These are phyloP conservation scores for Aspergillus fumigatus DNA, from an alignment of 2,329 filamentous ascomycete species.

Conservation along the genomic window DNA sequence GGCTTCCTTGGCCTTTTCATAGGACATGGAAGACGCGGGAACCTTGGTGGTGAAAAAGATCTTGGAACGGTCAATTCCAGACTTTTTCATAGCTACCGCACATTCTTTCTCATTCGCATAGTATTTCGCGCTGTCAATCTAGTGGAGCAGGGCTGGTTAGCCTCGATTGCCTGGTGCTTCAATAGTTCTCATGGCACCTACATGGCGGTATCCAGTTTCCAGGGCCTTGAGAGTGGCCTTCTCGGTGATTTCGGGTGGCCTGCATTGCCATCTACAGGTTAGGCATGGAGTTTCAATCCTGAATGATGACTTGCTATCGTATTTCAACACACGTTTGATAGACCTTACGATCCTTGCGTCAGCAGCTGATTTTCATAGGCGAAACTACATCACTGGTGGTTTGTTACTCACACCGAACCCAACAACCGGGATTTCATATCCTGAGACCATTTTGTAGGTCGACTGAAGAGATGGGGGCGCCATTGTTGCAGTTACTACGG, in stretches of 20 bases:
- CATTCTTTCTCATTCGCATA: conserved; percentile 58
- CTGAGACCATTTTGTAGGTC: conserved; percentile 37
- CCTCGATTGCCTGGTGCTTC: neutral
- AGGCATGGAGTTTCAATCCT: neutral
- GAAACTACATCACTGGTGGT: neutral
- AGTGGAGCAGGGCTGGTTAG: neutral
- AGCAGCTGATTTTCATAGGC: neutral
- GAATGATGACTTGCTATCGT: neutral
- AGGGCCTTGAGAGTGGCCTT: conserved; percentile 55
- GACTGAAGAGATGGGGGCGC: conserved; percentile 27
- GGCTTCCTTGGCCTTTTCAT: conserved; percentile 60
- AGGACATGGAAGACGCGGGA: conserved; percentile 50
- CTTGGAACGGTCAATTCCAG: conserved; percentile 49
- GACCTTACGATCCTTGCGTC: conserved; percentile 23
- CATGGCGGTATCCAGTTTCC: conserved; percentile 54
- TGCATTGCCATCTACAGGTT: conserved; percentile 18
- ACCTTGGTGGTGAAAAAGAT: conserved; percentile 63
- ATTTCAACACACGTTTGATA: conserved; percentile 34
- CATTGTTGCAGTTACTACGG: conserved; percentile 13
- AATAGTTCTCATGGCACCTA: conserved; percentile 21
- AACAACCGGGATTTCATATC: conserved; percentile 37
- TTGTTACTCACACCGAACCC: conserved; percentile 38
- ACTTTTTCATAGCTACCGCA: conserved; percentile 49
- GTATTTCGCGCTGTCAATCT: conserved; percentile 55
- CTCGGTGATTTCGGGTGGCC: conserved; percentile 54